A percentile compares a stretch with the other conserved stretches of the same genome.
Conservation (phyloP, 441 rosid species). For the Raphanus hybrid region DNA sequence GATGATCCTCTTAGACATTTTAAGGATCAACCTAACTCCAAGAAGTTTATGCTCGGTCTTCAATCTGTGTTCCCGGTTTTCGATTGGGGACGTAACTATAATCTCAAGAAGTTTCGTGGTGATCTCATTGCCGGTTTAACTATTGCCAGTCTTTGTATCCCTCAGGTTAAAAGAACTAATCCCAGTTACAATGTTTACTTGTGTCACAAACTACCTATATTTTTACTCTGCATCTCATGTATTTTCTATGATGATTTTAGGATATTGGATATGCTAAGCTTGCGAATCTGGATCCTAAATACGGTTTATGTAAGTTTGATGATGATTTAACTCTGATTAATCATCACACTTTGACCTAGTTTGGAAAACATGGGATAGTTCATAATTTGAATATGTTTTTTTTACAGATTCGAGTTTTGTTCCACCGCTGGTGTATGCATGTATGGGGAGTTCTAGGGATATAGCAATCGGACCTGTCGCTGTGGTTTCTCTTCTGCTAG, state of each 20-base stretch:
- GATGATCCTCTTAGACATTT: slow-evolving; percentile 89
- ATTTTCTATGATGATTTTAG: slow-evolving; percentile 44
- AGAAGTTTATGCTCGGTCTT: slow-evolving; percentile 62
- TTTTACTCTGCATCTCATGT: slow-evolving; percentile 14
- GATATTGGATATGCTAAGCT: slow-evolving; percentile 91
- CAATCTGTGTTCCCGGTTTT: slow-evolving; percentile 87
- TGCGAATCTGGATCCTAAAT: slow-evolving; percentile 73
- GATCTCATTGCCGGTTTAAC: slow-evolving; percentile 93
- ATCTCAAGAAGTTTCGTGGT: slow-evolving; percentile 63
- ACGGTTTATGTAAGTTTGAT: slow-evolving; percentile 74
- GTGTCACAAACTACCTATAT: slow-evolving; percentile 5
- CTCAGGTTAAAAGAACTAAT: slow-evolving; percentile 61
- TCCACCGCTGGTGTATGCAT: slow-evolving; percentile 87
- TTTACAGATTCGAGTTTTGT: slow-evolving; percentile 82
- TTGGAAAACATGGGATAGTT: not conserved
- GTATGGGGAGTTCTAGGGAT: slow-evolving; percentile 97
- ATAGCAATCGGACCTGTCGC: slow-evolving; percentile 98
- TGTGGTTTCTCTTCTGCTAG: slow-evolving; percentile 85
- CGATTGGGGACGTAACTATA: slow-evolving; percentile 74
- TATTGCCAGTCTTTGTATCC: slow-evolving; percentile 98
- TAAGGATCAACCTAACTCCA: slow-evolving; percentile 74
- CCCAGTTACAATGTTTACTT: slow-evolving; percentile 9
- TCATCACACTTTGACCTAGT: not conserved
- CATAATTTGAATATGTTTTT: not conserved
- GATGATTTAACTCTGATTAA: not conserved